Evolutionary conservation across 164 flowering plant species (phyloP).

Genomic region (Vitis rupestris): DNA sequence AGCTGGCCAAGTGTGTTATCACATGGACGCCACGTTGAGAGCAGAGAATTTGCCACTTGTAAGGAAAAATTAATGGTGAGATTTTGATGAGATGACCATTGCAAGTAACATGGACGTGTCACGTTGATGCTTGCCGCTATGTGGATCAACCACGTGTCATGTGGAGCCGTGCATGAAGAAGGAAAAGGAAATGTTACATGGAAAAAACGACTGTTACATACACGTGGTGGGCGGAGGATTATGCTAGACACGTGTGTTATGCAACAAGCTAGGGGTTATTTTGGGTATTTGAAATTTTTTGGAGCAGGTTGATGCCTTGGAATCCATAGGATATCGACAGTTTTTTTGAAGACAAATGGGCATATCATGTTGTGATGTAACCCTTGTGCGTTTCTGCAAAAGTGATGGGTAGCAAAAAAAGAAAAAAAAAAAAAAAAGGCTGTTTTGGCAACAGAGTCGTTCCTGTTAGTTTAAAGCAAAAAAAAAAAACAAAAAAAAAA

Average conservation of each 20-base stretch:
- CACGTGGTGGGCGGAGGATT: not conserved
- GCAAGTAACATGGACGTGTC: slow-evolving; percentile 7
- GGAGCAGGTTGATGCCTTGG: not conserved
- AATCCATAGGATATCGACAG: too few relatives aligned
- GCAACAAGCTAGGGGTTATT: not conserved
- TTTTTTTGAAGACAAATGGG: too few relatives aligned
- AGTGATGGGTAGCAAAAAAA: too few relatives aligned
- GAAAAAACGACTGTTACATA: too few relatives aligned
- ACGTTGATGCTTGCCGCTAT: not conserved
- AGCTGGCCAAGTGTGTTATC: not conserved
- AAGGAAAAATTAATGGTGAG: too few relatives aligned
- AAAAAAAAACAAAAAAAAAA: too few relatives aligned
- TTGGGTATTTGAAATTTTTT: not conserved
- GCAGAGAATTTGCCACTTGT: not conserved
- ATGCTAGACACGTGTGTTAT: not conserved
- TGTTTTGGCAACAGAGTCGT: not conserved
- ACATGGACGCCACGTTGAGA: not conserved
- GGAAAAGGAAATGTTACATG: not conserved
- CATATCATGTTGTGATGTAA: too few relatives aligned
- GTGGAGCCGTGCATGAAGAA: not conserved
- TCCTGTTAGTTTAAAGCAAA: not conserved
- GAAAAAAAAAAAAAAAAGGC: not conserved
- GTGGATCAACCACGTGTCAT: not conserved
- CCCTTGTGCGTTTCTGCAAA: too few relatives aligned
- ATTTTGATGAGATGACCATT: too few relatives aligned